Evolutionary conservation across 768 basidiomycete genomes (phyloP).

Genomic region (Mycena rosella): DNA sequence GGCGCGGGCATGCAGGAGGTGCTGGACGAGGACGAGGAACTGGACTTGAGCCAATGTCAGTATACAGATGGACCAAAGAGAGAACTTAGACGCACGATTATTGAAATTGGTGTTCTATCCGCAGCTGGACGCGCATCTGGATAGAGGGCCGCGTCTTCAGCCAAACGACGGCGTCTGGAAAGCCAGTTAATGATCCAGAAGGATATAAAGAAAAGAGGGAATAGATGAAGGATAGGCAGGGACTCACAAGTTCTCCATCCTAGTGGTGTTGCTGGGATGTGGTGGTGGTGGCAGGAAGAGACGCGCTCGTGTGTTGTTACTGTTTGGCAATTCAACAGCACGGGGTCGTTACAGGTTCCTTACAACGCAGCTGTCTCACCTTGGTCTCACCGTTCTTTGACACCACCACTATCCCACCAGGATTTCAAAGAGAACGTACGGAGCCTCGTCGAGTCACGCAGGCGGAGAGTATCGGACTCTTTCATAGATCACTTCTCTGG

Average conservation of each 20-base stretch:
- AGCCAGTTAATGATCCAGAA: background rate
- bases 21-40: constrained; percentile 32
- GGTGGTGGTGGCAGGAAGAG: background rate
- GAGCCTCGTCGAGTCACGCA: too few relatives aligned
- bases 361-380: too few relatives aligned
- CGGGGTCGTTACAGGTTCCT: too few relatives aligned
- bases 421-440: too few relatives aligned
- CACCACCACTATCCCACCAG: too few relatives aligned
- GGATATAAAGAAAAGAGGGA: background rate
- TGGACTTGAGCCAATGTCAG: constrained; percentile 25
- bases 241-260: constrained; percentile 32
- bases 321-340: too few relatives aligned
- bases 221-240: too few relatives aligned
- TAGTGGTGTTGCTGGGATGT: background rate
- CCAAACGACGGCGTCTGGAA: constrained; percentile 34
- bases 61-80: background rate
- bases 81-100: constrained; percentile 13
- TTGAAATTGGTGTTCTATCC: constrained; percentile 25
- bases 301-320: too few relatives aligned
- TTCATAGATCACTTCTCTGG: too few relatives aligned
- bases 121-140: constrained; percentile 11
- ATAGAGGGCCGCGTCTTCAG: constrained; percentile 29
- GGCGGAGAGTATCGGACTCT: too few relatives aligned
- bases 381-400: too few relatives aligned
- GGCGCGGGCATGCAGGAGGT: constrained; percentile 1